Evolutionary conservation across 108 stramenopile species (phyloP), one percentile per base, ranked within the genome.

Genomic region (Skeletonema potamos): DNA sequence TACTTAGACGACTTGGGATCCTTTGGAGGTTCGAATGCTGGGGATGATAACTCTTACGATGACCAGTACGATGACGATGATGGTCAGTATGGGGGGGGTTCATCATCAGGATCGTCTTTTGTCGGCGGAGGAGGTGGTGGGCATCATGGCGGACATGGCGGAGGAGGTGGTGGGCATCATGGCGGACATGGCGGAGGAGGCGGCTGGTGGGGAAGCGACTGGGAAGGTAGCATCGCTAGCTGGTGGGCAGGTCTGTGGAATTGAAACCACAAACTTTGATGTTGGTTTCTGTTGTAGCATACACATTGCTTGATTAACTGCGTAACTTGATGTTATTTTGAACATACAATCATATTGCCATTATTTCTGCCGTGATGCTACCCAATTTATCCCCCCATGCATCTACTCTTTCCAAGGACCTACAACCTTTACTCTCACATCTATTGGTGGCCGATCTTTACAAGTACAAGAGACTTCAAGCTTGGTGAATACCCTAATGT

Each of bases 401-500:
- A 51, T 22, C 22, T 51, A 51, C 22, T 51, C 22, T 51, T 24
- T 56, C 85, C 84, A 87, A 12, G 95, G 95, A 36, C 95, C 95
- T 64, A 89, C 86, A 13, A 96, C 66, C 62, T 74, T 72, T 6
- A 96, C 72, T 59, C 87, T 88, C 11, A 93, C 89, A 77, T 89
- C 88, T 28, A 96, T 85, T 0, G 92, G 95, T 6, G 88, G 83
- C 46, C 82, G 82, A 3, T 81, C 82, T 41, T 85, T 89, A 65
- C 92, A 96, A 27, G 48, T 68, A 41, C 89, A 83, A 10, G 83
- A 57, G 6, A 96, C 91, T 39, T 72, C 66, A 2, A 96, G 39
- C 70, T 89, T 89, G 1, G 84, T 62, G 55, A 96, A 92, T 4
- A 89, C 77, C n/a, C 77, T 59, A 18, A 96, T 85, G n/a, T 85